phyloP scores from a whole-genome alignment of 192 early-diverging fungal species.

The Pilaira anomala region DNA sequence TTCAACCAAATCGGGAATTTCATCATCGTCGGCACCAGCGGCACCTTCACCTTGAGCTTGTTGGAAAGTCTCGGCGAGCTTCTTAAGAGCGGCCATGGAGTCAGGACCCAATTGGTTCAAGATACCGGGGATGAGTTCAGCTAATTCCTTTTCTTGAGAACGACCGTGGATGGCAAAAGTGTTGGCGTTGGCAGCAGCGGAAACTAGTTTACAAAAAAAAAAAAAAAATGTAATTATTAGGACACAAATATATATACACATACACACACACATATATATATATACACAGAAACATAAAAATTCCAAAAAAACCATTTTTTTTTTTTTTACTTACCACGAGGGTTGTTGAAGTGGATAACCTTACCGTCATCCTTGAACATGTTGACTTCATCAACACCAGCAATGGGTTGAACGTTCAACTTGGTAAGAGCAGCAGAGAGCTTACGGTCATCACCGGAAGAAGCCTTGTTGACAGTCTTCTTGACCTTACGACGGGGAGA shows the following conservation, averaged over 20 bases:
- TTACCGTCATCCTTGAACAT: slow-evolving; percentile 95
- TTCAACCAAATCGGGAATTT: slow-evolving; percentile 92
- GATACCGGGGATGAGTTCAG: slow-evolving; percentile 77
- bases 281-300: no score
- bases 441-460: slow-evolving; percentile 91
- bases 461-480: slow-evolving; percentile 49
- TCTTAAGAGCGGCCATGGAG: slow-evolving; percentile 82
- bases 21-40: slow-evolving; percentile 71
- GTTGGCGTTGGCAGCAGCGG: slow-evolving; percentile 83
- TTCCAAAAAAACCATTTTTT: not conserved
- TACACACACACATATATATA: no score
- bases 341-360: slow-evolving; percentile 86
- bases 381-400: slow-evolving; percentile 95
- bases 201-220: slow-evolving; percentile 50
- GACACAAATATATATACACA: no score
- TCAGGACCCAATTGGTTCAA: slow-evolving; percentile 86
- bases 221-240: no score
- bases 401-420: slow-evolving; percentile 83
- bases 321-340: slow-evolving; percentile 64
- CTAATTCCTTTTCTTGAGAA: slow-evolving; percentile 78
- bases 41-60: slow-evolving; percentile 52
- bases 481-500: slow-evolving; percentile 96
- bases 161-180: slow-evolving; percentile 93
- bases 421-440: slow-evolving; percentile 87
- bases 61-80: slow-evolving; percentile 86